A percentile compares a stretch with the other conserved stretches of the same genome.
Conservation (phyloP, 2,329 filamentous ascomycete genomes). For the Dichotomopilus funicola region DNA sequence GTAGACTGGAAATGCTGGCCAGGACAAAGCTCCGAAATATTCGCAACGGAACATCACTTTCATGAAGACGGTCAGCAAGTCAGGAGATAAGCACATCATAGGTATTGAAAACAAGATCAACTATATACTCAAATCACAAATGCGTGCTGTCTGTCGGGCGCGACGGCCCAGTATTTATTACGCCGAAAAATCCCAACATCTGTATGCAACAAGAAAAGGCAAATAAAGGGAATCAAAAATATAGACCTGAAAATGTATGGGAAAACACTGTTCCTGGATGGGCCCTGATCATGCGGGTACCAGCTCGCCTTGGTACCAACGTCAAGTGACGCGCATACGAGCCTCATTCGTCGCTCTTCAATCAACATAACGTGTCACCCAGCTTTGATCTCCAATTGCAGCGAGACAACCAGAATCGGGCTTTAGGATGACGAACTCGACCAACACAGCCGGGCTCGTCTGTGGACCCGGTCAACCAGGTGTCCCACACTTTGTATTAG, state of each 20-base stretch:
- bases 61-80: background rate
- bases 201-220: background rate
- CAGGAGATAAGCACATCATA: slow-evolving; percentile 2
- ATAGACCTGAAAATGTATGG: background rate
- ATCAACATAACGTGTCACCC: too few species aligned
- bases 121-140: slow-evolving; percentile 9
- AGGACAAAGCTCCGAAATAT: too few species aligned
- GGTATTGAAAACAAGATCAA: slow-evolving; percentile 1
- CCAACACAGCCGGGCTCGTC: too few species aligned
- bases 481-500: background rate
- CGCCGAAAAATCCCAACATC: background rate
- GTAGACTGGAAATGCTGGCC: too few species aligned
- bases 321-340: too few species aligned
- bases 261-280: background rate
- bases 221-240: background rate
- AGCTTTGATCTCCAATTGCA: too few species aligned
- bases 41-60: background rate
- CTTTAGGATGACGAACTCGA: too few species aligned
- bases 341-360: too few species aligned
- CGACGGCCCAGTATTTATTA: slow-evolving; percentile 4
- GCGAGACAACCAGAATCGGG: too few species aligned
- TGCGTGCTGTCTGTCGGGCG: background rate
- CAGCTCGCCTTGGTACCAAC: too few species aligned
- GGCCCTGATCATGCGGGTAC: too few species aligned
- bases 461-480: too few species aligned